phyloP scores from a whole-genome alignment of 2,329 filamentous ascomycete species.

The Curvularia sp. region DNA sequence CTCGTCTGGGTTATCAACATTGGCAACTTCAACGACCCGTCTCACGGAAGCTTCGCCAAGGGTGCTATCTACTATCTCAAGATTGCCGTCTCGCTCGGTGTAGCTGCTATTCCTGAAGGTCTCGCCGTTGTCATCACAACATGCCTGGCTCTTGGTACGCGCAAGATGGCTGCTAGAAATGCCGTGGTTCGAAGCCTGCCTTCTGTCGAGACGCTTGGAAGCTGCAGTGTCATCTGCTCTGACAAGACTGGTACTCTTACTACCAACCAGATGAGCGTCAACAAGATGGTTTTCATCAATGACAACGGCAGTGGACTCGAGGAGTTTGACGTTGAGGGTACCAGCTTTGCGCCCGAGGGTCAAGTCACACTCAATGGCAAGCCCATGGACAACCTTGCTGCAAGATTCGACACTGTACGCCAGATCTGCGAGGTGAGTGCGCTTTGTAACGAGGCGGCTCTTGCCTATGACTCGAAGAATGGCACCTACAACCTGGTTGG shows the following conservation, averaged over 20 bases:
- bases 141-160: constrained; percentile 91
- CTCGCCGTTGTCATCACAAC: constrained; percentile 99
- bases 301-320: constrained; percentile 76
- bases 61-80: constrained; percentile 99
- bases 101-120: constrained; percentile 96
- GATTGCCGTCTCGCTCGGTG: constrained; percentile 97
- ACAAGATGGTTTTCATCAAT: constrained; percentile 84
- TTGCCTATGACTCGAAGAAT: constrained; percentile 80
- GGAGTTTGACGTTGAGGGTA: constrained; percentile 89
- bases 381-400: constrained; percentile 70
- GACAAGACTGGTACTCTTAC: constrained; percentile 99
- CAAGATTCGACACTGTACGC: constrained; percentile 75
- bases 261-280: constrained; percentile 99
- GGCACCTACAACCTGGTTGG: constrained; percentile 82
- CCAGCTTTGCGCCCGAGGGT: constrained; percentile 87
- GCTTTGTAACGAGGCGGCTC: constrained; percentile 86
- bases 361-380: constrained; percentile 73
- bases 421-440: constrained; percentile 75
- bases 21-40: constrained; percentile 92
- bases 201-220: constrained; percentile 96
- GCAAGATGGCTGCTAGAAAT: constrained; percentile 99
- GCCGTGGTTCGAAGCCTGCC: constrained; percentile 95
- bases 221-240: constrained; percentile 99
- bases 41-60: constrained; percentile 92
- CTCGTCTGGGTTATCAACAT: constrained; percentile 99